These are phyloP conservation scores for Quercus dentata DNA, from an alignment of 306 rosid species.

Conservation along the genomic window DNA sequence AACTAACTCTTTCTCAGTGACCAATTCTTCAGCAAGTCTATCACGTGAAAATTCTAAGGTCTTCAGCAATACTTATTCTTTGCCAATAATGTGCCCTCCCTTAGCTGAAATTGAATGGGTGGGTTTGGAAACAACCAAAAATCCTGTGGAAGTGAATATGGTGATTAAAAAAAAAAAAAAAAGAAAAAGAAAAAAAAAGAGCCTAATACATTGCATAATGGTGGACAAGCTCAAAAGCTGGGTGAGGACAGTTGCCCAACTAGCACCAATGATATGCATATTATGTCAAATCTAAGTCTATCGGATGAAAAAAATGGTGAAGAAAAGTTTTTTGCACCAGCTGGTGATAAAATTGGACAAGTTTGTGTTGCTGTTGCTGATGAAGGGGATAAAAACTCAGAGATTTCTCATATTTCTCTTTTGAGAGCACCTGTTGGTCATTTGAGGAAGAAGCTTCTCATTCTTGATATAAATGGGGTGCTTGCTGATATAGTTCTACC, in stretches of 20 bases:
- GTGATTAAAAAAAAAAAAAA: conserved; percentile 19
- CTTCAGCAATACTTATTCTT: conserved; percentile 8
- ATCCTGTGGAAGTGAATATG: conserved; percentile 1
- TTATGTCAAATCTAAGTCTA: conserved; percentile 12
- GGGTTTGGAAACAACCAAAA: conserved; percentile 7
- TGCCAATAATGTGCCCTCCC: conserved; percentile 20
- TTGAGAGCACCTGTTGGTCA: conserved; percentile 13
- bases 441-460: conserved; percentile 64
- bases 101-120: conserved; percentile 1
- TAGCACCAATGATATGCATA: not conserved
- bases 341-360: conserved; percentile 4
- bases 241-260: conserved; percentile 15
- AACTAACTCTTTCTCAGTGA: not conserved
- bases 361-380: conserved; percentile 10
- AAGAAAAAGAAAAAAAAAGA: conserved; percentile 23
- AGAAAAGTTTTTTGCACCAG: conserved; percentile 8
- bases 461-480: conserved; percentile 86
- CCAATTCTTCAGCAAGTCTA: not conserved
- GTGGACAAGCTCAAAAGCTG: conserved; percentile 15
- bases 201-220: conserved; percentile 1
- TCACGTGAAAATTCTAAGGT: conserved; percentile 5
- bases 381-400: conserved; percentile 21
- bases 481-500: conserved; percentile 66
- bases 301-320: conserved; percentile 13
- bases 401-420: conserved; percentile 26